These are phyloP conservation scores for Phytophthora sojae DNA, from an alignment of 352 stramenopile genomes.

Conservation along the genomic window DNA sequence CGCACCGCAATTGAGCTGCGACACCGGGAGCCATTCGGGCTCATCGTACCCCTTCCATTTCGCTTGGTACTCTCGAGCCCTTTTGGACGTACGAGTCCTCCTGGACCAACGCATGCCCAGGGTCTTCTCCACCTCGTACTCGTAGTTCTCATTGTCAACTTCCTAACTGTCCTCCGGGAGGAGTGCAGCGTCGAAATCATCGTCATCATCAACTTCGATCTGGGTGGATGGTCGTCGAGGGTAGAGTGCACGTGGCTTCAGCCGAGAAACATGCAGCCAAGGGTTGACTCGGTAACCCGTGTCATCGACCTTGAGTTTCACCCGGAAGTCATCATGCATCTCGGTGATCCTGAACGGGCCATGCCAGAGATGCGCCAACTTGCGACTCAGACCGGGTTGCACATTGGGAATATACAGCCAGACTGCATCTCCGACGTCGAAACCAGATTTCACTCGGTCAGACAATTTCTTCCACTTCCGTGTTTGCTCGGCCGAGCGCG, in stretches of 20 bases:
- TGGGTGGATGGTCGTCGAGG: background rate
- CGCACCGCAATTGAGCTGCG: background rate
- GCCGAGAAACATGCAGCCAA: background rate
- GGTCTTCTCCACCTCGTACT: background rate
- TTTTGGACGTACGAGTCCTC: background rate
- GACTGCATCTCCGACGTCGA: background rate
- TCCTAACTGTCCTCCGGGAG: background rate
- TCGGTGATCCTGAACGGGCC: constrained; percentile 5
- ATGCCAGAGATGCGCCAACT: constrained; percentile 8
- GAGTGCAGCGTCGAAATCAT: background rate
- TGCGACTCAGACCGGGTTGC: background rate
- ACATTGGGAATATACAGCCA: constrained; percentile 6
- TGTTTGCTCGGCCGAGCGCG: background rate
- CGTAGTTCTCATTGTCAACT: background rate
- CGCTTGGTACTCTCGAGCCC: background rate
- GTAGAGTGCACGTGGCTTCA: background rate
- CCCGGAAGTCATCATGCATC: background rate
- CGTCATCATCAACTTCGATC: background rate
- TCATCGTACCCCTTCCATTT: background rate
- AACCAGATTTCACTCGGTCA: background rate
- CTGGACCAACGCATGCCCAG: background rate
- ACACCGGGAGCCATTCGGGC: background rate
- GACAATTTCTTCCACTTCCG: background rate
- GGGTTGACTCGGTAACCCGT: background rate
- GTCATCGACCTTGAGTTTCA: background rate